Percentiles rank a stretch among this genome's conserved stretches.
Conservation (phyloP, 2,329 filamentous ascomycete genomes). For the Neurospora sp. region DNA sequence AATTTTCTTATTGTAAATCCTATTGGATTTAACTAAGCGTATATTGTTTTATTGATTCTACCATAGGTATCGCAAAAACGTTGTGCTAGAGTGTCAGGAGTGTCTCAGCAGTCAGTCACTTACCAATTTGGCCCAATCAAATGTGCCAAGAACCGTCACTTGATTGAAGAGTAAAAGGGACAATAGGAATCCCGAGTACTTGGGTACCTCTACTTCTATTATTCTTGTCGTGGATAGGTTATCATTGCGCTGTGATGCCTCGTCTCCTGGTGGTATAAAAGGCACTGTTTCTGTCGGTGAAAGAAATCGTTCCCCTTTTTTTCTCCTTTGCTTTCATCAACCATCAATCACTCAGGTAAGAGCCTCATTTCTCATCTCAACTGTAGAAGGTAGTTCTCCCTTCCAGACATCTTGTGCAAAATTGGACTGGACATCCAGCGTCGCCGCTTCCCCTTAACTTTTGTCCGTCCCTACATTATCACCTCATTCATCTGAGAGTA, state of each 20-base stretch:
- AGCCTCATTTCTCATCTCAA: not conserved
- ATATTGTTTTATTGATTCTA: too few relatives aligned
- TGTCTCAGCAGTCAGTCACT: too few relatives aligned
- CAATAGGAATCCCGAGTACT: too few relatives aligned
- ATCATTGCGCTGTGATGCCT: not conserved
- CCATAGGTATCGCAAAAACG: too few relatives aligned
- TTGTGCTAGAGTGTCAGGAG: too few relatives aligned
- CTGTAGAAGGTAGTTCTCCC: not conserved
- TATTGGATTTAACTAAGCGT: too few relatives aligned
- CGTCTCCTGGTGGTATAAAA: not conserved
- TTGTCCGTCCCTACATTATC: not conserved
- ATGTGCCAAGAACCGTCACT: too few relatives aligned
- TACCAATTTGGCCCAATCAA: too few relatives aligned
- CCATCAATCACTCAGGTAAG: not conserved
- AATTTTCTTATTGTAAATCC: not conserved
- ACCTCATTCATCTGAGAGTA: not conserved
- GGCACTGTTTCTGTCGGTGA: not conserved
- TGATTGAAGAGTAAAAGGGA: too few relatives aligned
- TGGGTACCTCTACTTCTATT: not conserved
- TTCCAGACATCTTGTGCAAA: not conserved
- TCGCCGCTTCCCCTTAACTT: not conserved
- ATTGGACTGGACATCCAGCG: not conserved
- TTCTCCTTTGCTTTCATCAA: not conserved
- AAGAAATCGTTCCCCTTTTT: not conserved
- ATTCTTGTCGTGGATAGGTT: not conserved